These are phyloP conservation scores for Saprolegnia parasitica DNA, from an alignment of 352 stramenopile genomes.

Conservation along the genomic window DNA sequence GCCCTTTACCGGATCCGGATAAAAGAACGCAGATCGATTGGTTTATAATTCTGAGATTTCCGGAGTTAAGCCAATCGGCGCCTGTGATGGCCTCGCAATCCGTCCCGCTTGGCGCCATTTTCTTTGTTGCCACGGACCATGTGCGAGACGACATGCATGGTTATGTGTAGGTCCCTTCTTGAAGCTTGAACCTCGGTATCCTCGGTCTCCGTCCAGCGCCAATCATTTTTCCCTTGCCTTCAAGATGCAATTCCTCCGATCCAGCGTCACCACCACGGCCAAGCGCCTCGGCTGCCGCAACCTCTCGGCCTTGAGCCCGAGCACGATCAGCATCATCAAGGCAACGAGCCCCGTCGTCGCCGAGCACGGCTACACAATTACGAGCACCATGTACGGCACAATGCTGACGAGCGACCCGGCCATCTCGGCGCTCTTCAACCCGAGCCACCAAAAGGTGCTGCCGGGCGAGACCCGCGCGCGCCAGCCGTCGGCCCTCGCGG, in stretches of 20 bases:
- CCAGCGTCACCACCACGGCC: background rate
- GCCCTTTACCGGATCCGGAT: background rate
- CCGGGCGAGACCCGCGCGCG: constrained; percentile 38
- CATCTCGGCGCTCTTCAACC: constrained; percentile 68
- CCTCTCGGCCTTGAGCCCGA: constrained; percentile 36
- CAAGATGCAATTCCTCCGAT: background rate
- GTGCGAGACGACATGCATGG: background rate
- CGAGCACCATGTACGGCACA: constrained; percentile 57
- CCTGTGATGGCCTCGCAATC: background rate
- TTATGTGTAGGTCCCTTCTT: too few relatives aligned
- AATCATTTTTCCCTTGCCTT: background rate
- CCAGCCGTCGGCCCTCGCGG: constrained; percentile 46
- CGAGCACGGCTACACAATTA: constrained; percentile 55
- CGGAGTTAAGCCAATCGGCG: background rate
- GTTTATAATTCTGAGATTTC: background rate
- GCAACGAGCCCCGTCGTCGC: constrained; percentile 59
- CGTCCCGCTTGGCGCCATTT: background rate
- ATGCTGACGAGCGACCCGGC: constrained; percentile 63
- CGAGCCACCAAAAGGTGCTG: constrained; percentile 49
- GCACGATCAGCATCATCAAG: constrained; percentile 57
- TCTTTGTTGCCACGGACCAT: background rate
- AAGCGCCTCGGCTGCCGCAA: background rate
- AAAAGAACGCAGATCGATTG: background rate
- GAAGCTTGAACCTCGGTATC: too few relatives aligned
- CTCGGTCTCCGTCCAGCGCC: too few relatives aligned